These are phyloP conservation scores for Fraxinus albicans DNA, from an alignment of 305 asterid species.

Conservation along the genomic window DNA sequence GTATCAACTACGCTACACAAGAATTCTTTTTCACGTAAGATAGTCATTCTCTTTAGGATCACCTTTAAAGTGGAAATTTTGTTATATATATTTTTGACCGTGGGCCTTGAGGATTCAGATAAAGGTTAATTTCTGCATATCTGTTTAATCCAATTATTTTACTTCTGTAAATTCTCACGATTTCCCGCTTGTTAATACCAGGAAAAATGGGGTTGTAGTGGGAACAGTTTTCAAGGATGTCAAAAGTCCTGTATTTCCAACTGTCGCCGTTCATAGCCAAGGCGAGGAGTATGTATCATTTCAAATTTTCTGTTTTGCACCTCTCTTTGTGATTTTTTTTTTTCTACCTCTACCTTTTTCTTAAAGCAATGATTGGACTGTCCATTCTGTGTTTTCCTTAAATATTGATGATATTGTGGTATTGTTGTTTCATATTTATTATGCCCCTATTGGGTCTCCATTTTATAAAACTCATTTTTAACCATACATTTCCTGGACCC, in stretches of 20 bases:
- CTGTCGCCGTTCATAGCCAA: constrained; percentile 94
- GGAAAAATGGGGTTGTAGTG: constrained; percentile 82
- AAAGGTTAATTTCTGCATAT: not conserved
- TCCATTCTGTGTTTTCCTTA: not conserved
- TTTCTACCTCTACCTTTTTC: constrained; percentile 9
- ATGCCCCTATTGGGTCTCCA: not conserved
- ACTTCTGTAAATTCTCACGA: constrained; percentile 17
- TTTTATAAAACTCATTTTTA: not conserved
- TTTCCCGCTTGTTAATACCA: constrained; percentile 33
- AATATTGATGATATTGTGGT: not conserved
- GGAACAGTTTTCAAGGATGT: constrained; percentile 78
- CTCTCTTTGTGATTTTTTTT: not conserved
- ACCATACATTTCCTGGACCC: not conserved
- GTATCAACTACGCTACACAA: constrained; percentile 76
- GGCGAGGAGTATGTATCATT: constrained; percentile 78
- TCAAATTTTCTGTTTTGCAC: not conserved
- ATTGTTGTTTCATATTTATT: not conserved
- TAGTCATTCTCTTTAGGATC: constrained; percentile 13
- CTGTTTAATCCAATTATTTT: not conserved
- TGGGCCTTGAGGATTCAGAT: constrained; percentile 8
- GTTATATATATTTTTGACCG: not conserved
- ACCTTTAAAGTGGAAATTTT: not conserved
- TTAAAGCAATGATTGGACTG: not conserved
- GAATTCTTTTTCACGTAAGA: constrained; percentile 94
- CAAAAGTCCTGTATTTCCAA: constrained; percentile 78